phyloP scores from a whole-genome alignment of 768 basidiomycete species.

The Sarcodon aspratus region DNA sequence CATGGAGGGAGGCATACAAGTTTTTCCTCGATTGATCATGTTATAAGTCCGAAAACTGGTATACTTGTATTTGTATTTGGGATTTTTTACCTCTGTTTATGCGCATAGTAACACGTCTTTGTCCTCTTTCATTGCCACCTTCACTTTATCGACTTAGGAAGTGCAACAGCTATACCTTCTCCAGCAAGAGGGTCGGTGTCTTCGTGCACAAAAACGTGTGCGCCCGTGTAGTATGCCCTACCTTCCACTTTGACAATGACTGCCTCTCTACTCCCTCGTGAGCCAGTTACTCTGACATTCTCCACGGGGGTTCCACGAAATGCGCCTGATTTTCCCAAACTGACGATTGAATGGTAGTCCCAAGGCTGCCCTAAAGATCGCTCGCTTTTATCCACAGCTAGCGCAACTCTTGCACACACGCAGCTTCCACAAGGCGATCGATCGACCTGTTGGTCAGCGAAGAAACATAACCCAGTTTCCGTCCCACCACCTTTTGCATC shows the following conservation, averaged over 20 bases:
- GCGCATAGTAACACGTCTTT: no score
- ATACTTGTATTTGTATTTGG: no score
- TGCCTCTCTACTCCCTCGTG: slow-evolving; percentile 2
- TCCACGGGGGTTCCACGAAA: slow-evolving; percentile 17
- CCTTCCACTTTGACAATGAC: slow-evolving; percentile 19
- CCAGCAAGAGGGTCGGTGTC: not conserved
- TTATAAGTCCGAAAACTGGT: no score
- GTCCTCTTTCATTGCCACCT: no score
- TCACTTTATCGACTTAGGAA: no score
- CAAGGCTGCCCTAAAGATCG: slow-evolving; percentile 17
- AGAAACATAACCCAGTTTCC: slow-evolving; percentile 22
- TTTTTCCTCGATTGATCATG: slow-evolving; percentile 8
- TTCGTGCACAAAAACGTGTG: slow-evolving; percentile 11
- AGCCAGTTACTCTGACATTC: slow-evolving; percentile 8
- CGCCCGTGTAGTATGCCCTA: slow-evolving; percentile 20
- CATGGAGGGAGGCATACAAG: slow-evolving; percentile 22
- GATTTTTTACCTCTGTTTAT: no score
- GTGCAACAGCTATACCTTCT: not conserved
- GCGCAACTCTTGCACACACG: slow-evolving; percentile 25
- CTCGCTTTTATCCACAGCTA: slow-evolving; percentile 20
- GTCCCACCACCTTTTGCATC: slow-evolving; percentile 11
- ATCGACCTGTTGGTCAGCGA: slow-evolving; percentile 27
- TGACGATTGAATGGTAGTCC: slow-evolving; percentile 24
- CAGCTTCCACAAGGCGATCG: slow-evolving; percentile 28
- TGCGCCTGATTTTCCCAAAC: slow-evolving; percentile 10